Conservation (phyloP, 257 asterid genomes). For the Ligustrum vulgare region DNA sequence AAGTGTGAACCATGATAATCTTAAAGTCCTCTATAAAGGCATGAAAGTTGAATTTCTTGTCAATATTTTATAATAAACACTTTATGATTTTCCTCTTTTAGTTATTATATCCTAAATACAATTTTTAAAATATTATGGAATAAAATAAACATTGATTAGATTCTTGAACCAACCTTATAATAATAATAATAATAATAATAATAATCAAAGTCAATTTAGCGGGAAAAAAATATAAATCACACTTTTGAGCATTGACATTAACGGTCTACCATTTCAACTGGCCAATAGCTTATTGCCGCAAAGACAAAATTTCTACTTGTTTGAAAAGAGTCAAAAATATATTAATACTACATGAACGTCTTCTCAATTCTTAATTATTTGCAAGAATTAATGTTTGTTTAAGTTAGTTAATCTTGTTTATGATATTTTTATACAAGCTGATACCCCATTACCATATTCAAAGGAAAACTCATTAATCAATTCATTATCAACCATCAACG, state of each 20-base stretch:
- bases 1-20: not conserved
- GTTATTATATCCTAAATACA: not conserved
- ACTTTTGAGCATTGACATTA: conserved; percentile 13
- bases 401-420: not conserved
- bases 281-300: conserved; percentile 1
- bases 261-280: conserved; percentile 29
- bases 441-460: not conserved
- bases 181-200: too few species aligned
- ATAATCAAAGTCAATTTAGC: not conserved
- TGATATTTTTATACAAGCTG: too few species aligned
- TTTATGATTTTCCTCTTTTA: not conserved
- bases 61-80: not conserved
- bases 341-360: not conserved
- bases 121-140: not conserved
- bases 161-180: not conserved
- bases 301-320: not conserved
- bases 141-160: not conserved
- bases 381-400: not conserved
- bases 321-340: not conserved
- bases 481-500: too few species aligned
- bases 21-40: not conserved
- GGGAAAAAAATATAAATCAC: not conserved
- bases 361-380: not conserved
- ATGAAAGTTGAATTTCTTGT: not conserved
- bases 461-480: too few species aligned